Evolutionary conservation across 139 green algal species (phyloP).

Genomic region (Micromonas commoda): DNA sequence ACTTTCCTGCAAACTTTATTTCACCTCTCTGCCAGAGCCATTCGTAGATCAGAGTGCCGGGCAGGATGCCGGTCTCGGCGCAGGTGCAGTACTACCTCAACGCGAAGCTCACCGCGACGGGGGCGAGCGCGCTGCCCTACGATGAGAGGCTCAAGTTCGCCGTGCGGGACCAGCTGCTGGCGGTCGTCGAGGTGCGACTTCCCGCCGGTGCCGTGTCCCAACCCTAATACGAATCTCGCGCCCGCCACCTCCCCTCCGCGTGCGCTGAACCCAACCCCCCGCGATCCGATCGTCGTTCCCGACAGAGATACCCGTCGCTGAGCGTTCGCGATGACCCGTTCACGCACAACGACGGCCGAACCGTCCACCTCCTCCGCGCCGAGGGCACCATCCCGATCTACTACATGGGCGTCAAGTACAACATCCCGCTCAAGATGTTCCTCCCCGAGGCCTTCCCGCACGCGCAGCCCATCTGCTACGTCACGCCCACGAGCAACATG

Average conservation of each 20-base stretch:
- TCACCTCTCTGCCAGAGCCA: no score
- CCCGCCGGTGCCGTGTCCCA: background rate
- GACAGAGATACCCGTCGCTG: slow-evolving; percentile 34
- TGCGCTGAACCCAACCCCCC: no score
- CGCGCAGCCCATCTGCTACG: slow-evolving; percentile 61
- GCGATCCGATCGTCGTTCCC: background rate
- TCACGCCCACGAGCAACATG: slow-evolving; percentile 79
- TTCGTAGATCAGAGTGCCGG: no score
- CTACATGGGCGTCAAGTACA: slow-evolving; percentile 79
- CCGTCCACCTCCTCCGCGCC: slow-evolving; percentile 56
- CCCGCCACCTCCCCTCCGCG: no score
- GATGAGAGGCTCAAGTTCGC: slow-evolving; percentile 44
- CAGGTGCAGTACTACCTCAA: background rate
- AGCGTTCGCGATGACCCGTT: slow-evolving; percentile 30
- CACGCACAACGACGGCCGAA: slow-evolving; percentile 45
- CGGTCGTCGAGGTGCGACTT: slow-evolving; percentile 40
- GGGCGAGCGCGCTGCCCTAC: slow-evolving; percentile 52
- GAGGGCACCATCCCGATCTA: slow-evolving; percentile 82
- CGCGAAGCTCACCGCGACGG: slow-evolving; percentile 35
- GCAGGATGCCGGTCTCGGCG: no score
- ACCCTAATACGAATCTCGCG: background rate
- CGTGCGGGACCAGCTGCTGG: slow-evolving; percentile 56
- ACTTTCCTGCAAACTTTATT: no score
- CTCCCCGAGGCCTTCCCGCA: slow-evolving; percentile 70
- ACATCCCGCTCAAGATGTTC: slow-evolving; percentile 77